A percentile compares a stretch with the other conserved stretches of the same genome.
phyloP scores from a whole-genome alignment of 1,139 yeast genomes.

The Schizosaccharomyces versatilis region DNA sequence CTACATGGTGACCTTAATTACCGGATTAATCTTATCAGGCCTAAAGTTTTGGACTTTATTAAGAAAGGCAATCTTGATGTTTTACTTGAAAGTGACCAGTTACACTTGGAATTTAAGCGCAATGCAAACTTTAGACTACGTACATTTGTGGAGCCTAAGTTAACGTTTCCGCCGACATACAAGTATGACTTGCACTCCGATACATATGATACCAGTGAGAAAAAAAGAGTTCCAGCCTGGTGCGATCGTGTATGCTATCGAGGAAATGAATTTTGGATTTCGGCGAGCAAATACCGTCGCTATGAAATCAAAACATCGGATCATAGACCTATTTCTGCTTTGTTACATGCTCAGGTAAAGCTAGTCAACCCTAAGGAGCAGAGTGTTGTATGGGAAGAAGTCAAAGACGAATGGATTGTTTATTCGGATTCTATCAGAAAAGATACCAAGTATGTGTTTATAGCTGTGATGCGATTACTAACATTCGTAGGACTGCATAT shows the following conservation, averaged over 20 bases:
- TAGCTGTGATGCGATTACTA: neutral
- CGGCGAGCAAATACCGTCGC: slow-evolving; percentile 15
- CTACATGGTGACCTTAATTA: slow-evolving; percentile 91
- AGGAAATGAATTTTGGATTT: slow-evolving; percentile 14
- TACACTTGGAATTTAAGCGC: slow-evolving; percentile 44
- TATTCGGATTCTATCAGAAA: neutral
- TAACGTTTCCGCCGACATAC: slow-evolving; percentile 71
- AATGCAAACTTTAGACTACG: slow-evolving; percentile 42
- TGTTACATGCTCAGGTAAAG: slow-evolving; percentile 41
- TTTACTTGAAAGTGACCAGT: slow-evolving; percentile 53
- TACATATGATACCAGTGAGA: slow-evolving; percentile 65
- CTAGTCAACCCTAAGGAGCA: slow-evolving; percentile 27
- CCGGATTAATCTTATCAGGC: slow-evolving; percentile 48
- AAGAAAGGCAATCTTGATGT: slow-evolving; percentile 29
- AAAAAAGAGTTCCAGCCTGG: slow-evolving; percentile 91
- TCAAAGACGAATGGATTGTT: neutral
- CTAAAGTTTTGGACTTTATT: slow-evolving; percentile 38
- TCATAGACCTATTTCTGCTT: slow-evolving; percentile 76
- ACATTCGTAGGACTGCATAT: neutral
- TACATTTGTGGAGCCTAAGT: slow-evolving; percentile 46
- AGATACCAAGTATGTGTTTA: neutral
- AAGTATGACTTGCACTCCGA: slow-evolving; percentile 71
- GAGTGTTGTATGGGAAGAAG: neutral
- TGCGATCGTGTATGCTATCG: slow-evolving; percentile 65
- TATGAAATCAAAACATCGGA: slow-evolving; percentile 44